These are phyloP conservation scores for Asterella californica DNA, from an alignment of 225 moss, liverwort and hornwort species.

Conservation along the genomic window DNA sequence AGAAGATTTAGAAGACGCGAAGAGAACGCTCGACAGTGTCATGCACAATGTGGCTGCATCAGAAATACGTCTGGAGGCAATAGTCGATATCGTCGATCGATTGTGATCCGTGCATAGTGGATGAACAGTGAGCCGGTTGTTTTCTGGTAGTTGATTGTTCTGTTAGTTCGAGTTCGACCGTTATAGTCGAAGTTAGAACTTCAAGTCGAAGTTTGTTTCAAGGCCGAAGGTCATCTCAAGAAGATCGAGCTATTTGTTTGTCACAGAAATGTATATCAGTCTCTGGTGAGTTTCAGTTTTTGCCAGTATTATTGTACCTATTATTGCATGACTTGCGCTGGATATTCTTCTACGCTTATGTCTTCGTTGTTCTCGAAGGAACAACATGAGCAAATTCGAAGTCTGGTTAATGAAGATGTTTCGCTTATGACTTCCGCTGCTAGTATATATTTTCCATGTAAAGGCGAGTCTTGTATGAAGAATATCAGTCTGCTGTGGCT, in stretches of 20 bases:
- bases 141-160: no score
- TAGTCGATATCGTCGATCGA: no score
- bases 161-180: no score
- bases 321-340: neutral
- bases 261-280: conserved; percentile 48
- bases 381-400: neutral
- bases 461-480: neutral
- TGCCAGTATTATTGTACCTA: neutral
- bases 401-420: neutral
- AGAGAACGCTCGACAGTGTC: no score
- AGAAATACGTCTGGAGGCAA: no score
- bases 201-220: no score
- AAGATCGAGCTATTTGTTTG: conserved; percentile 73
- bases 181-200: no score
- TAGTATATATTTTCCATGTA: neutral
- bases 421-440: neutral
- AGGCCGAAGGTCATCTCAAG: conserved; percentile 58
- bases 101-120: no score
- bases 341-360: neutral
- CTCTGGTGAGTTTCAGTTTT: conserved; percentile 41
- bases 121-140: no score
- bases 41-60: no score
- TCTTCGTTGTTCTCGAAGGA: neutral
- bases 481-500: neutral
- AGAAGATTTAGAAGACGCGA: no score